Evolutionary conservation across 2,329 filamentous ascomycete genomes (phyloP), one percentile per base, ranked within the genome.

Genomic region (Plectosphaerella plurivora): DNA sequence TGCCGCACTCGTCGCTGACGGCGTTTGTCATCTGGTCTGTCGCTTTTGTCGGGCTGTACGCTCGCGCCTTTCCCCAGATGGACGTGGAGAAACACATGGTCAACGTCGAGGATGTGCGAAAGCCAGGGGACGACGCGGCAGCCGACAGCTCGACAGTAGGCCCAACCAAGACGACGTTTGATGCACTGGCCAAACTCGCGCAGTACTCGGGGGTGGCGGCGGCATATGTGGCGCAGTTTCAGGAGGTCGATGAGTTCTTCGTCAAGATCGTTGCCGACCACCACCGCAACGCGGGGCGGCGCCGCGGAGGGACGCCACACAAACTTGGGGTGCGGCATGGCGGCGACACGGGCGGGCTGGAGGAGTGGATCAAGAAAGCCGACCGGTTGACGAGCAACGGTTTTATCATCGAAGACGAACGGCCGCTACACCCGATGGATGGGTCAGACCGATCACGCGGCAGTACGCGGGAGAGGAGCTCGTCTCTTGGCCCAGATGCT

Each of bases 1-100:
- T 88, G 2, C 82, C 85, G 1, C 81, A 89, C 65, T 89, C 87
- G 1, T 84, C 86, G 0, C 76, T 88, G 35, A 78, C 86, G 4
- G 76, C 82, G 4, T 89, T 88, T 61, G 80, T 85, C 3, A 74
- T 87, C 39, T 90, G 85, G 74, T 81, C 79, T 11, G 84, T 86
- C 1, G 79, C 81, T 0, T 86, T 88, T 59, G 75, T 82, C 15
- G 83, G 83, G 35, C 74, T 88, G 3, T 90, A 89, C 63, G 82
- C 81, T 11, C 73, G 76, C 45, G 81, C 84, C 60, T 90, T 89
- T 52, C 83, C 84, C 0, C 77, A 81, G 53, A 88, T 90, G 83
- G 87, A 90, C 59, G 73, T 72, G 1, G 69, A 78, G 11, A 68
- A 72, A 3, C 78, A 80, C 61, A 78, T 88, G 69, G 63, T 72